A percentile compares a stretch with the other conserved stretches of the same genome.
Evolutionary conservation across 768 basidiomycete species (phyloP).

Genomic region (Tremella yokohamensis): DNA sequence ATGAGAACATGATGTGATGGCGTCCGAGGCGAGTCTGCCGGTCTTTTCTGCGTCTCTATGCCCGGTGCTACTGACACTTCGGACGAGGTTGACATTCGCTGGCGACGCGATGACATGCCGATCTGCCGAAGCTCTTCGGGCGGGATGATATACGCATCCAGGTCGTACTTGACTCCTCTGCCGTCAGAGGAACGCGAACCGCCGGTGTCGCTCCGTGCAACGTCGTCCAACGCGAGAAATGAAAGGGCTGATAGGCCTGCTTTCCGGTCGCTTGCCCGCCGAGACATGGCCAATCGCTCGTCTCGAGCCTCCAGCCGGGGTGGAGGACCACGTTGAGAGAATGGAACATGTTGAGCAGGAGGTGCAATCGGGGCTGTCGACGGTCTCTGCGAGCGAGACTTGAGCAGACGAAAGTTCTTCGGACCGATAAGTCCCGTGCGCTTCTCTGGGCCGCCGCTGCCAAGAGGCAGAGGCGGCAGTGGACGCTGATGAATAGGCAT

Average conservation of each 20-base stretch:
- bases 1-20: too few relatives aligned
- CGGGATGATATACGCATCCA: constrained; percentile 10
- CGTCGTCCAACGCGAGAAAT: constrained; percentile 6
- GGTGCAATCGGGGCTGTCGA: too few relatives aligned
- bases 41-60: neutral
- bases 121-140: constrained; percentile 11
- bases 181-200: neutral
- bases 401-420: too few relatives aligned
- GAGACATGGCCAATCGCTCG: neutral
- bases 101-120: neutral
- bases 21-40: too few relatives aligned
- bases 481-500: constrained; percentile 2
- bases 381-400: too few relatives aligned
- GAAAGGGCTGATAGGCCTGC: constrained; percentile 6
- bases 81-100: too few relatives aligned
- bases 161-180: neutral
- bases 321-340: neutral
- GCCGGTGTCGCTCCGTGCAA: neutral
- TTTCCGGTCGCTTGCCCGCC: neutral
- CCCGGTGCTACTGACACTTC: neutral
- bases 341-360: too few relatives aligned
- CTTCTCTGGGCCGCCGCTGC: too few relatives aligned
- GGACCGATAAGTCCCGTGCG: too few relatives aligned
- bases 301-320: neutral
- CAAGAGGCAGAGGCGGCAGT: neutral